Evolutionary conservation across 1,284 basidiomycete genomes (phyloP).

Genomic region (Filobasidium uniguttulatum): DNA sequence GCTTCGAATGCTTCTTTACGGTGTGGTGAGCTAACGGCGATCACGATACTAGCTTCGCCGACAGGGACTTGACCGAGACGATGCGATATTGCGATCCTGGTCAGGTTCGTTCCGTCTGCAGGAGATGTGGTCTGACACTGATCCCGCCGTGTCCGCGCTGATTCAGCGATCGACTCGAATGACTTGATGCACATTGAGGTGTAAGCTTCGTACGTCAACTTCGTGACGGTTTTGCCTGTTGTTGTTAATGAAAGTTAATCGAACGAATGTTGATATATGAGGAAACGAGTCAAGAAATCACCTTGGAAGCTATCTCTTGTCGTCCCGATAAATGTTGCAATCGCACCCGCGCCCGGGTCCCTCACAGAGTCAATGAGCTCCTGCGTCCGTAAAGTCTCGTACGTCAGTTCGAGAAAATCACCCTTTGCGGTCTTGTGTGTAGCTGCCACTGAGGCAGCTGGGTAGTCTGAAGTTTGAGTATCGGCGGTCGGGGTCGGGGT

Average conservation of each 20-base stretch:
- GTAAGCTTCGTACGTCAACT: conserved; percentile 18
- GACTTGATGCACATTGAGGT: conserved; percentile 16
- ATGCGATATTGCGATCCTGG: conserved; percentile 53
- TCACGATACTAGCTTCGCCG: conserved; percentile 65
- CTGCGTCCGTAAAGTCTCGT: conserved; percentile 46
- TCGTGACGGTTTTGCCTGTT: conserved; percentile 17
- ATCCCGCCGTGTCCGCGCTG: not conserved
- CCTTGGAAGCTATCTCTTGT: conserved; percentile 51
- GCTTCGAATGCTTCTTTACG: conserved; percentile 64
- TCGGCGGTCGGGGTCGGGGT: not conserved
- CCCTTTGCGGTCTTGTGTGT: conserved; percentile 33
- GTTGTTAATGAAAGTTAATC: no score
- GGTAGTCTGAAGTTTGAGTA: not conserved
- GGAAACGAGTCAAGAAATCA: conserved; percentile 14
- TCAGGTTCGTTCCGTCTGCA: conserved; percentile 18
- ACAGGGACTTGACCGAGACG: conserved; percentile 65
- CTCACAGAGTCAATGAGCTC: conserved; percentile 49
- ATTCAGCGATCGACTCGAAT: not conserved
- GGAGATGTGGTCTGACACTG: conserved; percentile 17
- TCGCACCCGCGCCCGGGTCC: conserved; percentile 53
- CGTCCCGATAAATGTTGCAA: conserved; percentile 58
- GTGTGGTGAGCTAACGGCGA: conserved; percentile 74
- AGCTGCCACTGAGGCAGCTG: conserved; percentile 9
- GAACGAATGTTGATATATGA: not conserved
- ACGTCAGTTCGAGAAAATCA: conserved; percentile 47